Conservation (phyloP, 176 grass and related monocot genomes). For the Paspalum notatum region DNA sequence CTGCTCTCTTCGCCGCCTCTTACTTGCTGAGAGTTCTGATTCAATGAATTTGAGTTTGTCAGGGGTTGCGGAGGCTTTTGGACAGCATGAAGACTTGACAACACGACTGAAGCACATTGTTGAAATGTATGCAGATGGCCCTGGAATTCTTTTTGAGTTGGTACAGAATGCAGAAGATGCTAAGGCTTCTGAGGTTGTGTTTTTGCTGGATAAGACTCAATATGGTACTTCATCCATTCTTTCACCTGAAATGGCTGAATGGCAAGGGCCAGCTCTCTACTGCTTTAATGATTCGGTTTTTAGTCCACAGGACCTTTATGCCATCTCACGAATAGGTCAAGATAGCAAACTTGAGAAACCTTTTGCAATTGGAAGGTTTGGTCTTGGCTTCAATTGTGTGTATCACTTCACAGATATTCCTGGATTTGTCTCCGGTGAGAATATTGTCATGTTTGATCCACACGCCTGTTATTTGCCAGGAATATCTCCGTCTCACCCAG, state of each 20-base stretch:
- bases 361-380: constrained; percentile 96
- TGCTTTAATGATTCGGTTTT: constrained; percentile 97
- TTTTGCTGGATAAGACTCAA: constrained; percentile 93
- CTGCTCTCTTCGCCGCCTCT: constrained; percentile 85
- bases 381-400: constrained; percentile 98
- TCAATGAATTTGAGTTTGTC: constrained; percentile 98
- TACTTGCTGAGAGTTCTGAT: constrained; percentile 98
- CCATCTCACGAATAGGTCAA: constrained; percentile 95
- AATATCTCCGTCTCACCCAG: constrained; percentile 97
- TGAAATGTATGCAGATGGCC: constrained; percentile 99
- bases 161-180: constrained; percentile 99
- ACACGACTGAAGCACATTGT: constrained; percentile 95
- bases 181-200: constrained; percentile 94
- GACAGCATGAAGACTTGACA: constrained; percentile 97
- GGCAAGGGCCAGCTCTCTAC: constrained; percentile 97
- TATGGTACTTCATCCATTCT: constrained; percentile 97
- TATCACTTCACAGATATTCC: constrained; percentile 99
- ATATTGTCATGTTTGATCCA: constrained; percentile 98
- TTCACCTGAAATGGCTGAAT: constrained; percentile 99
- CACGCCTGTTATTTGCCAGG: constrained; percentile 93
- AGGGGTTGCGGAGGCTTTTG: constrained; percentile 96
- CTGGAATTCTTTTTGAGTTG: constrained; percentile 96
- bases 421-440: constrained; percentile 96
- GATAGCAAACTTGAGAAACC: constrained; percentile 98
- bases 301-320: constrained; percentile 95